Percentiles rank a stretch among this genome's conserved stretches.
phyloP scores from a whole-genome alignment of 2,329 filamentous ascomycete genomes.

The Pseudophaeomoniella oleicola region DNA sequence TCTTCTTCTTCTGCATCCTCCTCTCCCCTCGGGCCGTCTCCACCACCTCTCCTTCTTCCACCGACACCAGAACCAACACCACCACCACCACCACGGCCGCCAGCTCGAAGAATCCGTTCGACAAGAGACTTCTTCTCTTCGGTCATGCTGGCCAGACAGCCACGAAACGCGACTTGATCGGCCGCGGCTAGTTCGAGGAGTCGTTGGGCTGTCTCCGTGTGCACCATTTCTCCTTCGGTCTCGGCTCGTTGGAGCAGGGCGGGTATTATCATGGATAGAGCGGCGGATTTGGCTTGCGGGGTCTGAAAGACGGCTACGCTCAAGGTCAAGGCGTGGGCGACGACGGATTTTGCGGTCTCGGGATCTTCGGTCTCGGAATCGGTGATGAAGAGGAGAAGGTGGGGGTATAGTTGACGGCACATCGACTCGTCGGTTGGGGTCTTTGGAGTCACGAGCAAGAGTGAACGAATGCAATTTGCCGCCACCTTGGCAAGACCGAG shows the following conservation, averaged over 20 bases:
- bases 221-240: conserved; percentile 43
- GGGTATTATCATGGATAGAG: conserved; percentile 64
- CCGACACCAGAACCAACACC: too few species aligned
- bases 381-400: conserved; percentile 60
- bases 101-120: conserved; percentile 63
- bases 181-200: conserved; percentile 68
- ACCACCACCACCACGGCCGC: conserved; percentile 29
- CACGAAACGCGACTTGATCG: conserved; percentile 60
- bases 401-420: conserved; percentile 58
- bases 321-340: conserved; percentile 62
- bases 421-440: conserved; percentile 57
- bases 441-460: conserved; percentile 52
- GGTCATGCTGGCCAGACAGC: conserved; percentile 56
- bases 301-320: conserved; percentile 36
- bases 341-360: conserved; percentile 54
- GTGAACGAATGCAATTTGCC: conserved; percentile 73
- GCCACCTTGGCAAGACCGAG: conserved; percentile 61
- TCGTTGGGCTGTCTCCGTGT: conserved; percentile 59
- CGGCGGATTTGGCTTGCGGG: conserved; percentile 20
- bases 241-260: conserved; percentile 59
- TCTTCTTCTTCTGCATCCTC: conserved; percentile 26
- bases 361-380: conserved; percentile 58
- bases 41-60: conserved; percentile 16
- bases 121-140: conserved; percentile 59
- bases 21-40: too few species aligned